Conservation (phyloP, 305 asterid genomes). For the Fraxinus dipetala region DNA sequence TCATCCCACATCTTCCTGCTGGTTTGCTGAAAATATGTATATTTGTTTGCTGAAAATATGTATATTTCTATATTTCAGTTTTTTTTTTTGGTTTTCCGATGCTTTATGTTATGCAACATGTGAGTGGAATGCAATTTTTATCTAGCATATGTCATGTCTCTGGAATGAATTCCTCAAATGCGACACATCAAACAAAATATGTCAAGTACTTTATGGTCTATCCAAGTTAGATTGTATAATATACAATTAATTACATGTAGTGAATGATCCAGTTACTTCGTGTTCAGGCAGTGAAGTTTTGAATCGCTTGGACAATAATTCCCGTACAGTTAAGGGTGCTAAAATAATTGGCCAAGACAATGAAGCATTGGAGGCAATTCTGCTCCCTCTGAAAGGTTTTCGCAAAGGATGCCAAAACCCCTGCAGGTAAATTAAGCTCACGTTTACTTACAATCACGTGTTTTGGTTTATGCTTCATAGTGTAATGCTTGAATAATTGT, state of each 20-base stretch:
- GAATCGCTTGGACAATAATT: slow-evolving; percentile 82
- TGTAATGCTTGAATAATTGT: not conserved
- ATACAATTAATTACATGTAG: not conserved
- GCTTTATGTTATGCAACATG: slow-evolving; percentile 9
- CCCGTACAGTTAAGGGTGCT: slow-evolving; percentile 87
- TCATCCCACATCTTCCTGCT: not conserved
- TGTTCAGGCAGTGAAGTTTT: slow-evolving; percentile 76
- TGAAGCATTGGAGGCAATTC: slow-evolving; percentile 71
- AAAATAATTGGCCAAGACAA: slow-evolving; percentile 78
- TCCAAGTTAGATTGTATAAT: not conserved
- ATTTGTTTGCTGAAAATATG: not conserved
- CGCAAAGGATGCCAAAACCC: slow-evolving; percentile 49
- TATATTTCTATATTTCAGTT: slow-evolving; percentile 4
- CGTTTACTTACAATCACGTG: not conserved
- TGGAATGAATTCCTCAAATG: slow-evolving; percentile 3
- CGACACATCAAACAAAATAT: not conserved
- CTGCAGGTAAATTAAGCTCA: slow-evolving; percentile 47
- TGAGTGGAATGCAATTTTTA: not conserved
- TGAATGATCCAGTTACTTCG: slow-evolving; percentile 16
- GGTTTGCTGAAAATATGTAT: not conserved
- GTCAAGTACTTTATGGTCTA: not conserved
- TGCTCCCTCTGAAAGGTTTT: slow-evolving; percentile 71
- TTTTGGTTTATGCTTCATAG: slow-evolving; percentile 14
- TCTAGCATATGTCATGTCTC: slow-evolving; percentile 2
- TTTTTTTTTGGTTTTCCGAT: not conserved